Evolutionary conservation across 176 grass and related monocot species (phyloP), one percentile per base, ranked within the genome.

Genomic region (Avena eriantha): DNA sequence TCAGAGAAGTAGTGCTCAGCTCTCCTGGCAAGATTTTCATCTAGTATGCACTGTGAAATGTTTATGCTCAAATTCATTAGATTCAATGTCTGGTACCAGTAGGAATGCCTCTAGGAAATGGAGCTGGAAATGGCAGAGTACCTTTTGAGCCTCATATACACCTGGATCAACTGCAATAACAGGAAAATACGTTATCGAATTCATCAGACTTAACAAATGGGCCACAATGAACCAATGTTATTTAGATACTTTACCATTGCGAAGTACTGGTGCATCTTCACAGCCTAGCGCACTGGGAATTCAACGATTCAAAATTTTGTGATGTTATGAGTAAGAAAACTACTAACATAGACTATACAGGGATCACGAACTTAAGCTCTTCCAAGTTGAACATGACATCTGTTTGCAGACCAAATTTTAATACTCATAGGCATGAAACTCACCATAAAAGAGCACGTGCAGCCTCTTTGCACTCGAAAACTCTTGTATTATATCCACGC

Each of bases 1-100:
- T 99, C 97, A 82, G 90, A 99, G 53, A 91, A 98, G 82, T 96
- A 99, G 71, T 99, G 97, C 72, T 93, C 88, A 81, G 90, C 94
- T 86, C 97, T 94, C 87, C 85, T 96, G 73, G 83, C 89, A 84
- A 96, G 76, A 39, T 99, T 91, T 80, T 78, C 88, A 24, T 90
- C 83, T 74, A 99, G 91, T 84, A 82, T 55, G 35, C 53, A 77
- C 97, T 94, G 85, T 31, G 14, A 23, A 29, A 86, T 21, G 35
- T 68, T 33, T 33, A 51, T 77, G 36, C 12, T 76, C 12, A 23
- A 45, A 84, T 39, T 4, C 7, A 10, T 46, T 18, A 78, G 13
- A 77, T 46, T 45, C 50, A 70, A 63, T 16, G 19, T 36, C 22
- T 10, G 18, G 16, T 41, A 59, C 8, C 12, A 79, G 26, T 66